Percentiles rank a stretch among this genome's conserved stretches.
Evolutionary conservation across 1,284 basidiomycete species (phyloP).

Genomic region (Irpex sp.): DNA sequence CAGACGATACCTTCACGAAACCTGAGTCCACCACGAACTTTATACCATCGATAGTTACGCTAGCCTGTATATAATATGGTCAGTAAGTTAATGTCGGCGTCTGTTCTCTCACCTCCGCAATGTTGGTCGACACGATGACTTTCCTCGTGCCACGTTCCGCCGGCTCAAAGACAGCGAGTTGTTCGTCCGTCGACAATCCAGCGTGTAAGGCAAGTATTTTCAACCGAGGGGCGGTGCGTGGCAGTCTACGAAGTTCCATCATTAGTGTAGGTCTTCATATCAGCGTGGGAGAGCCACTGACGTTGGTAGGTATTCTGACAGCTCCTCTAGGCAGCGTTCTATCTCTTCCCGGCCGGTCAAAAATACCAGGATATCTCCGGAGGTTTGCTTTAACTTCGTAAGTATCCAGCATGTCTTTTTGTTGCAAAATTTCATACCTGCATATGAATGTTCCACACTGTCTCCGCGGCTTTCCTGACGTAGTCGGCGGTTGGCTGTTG

Average conservation of each 20-base stretch:
- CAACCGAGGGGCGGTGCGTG: slow-evolving; percentile 57
- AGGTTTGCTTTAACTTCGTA: slow-evolving; percentile 45
- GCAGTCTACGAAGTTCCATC: slow-evolving; percentile 47
- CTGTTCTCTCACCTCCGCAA: slow-evolving; percentile 72
- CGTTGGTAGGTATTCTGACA: slow-evolving; percentile 78
- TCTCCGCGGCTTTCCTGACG: slow-evolving; percentile 78
- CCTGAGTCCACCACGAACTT: slow-evolving; percentile 95
- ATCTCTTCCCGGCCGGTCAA: slow-evolving; percentile 98
- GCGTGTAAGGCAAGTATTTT: slow-evolving; percentile 83
- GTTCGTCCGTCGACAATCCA: slow-evolving; percentile 83
- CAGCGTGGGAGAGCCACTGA: slow-evolving; percentile 34
- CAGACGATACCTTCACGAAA: slow-evolving; percentile 78
- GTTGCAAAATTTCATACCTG: slow-evolving; percentile 45
- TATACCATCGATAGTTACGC: slow-evolving; percentile 95
- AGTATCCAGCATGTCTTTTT: neutral
- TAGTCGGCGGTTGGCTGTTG: slow-evolving; percentile 79
- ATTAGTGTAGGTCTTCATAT: slow-evolving; percentile 3
- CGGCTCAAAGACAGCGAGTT: slow-evolving; percentile 80
- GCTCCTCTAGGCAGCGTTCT: slow-evolving; percentile 78
- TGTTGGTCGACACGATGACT: slow-evolving; percentile 92
- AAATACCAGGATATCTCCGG: slow-evolving; percentile 92
- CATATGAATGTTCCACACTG: slow-evolving; percentile 83
- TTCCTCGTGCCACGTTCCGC: slow-evolving; percentile 78
- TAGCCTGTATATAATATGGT: slow-evolving; percentile 57
- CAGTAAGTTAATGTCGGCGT: neutral